phyloP scores from a whole-genome alignment of 2,329 filamentous ascomycete genomes.

The Zymoseptoria brevis region DNA sequence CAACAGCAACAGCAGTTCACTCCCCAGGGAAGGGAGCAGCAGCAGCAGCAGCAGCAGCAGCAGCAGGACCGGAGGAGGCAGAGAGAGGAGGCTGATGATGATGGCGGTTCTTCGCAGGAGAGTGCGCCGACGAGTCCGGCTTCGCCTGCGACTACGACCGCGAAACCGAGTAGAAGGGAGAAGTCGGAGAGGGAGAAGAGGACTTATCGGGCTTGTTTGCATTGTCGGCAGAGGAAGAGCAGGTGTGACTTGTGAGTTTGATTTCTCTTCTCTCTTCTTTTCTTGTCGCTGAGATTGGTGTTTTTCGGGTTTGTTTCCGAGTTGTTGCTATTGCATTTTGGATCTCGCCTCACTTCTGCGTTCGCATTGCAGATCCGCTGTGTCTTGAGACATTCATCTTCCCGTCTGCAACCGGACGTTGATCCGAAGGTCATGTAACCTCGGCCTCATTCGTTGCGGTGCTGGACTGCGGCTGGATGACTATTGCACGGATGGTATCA shows the following conservation, averaged over 20 bases:
- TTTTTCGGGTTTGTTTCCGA: background rate
- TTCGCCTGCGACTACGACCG: background rate
- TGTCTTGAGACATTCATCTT: background rate
- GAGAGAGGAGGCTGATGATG: background rate
- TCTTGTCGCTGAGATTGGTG: background rate
- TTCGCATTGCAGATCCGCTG: too few species aligned
- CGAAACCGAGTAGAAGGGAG: background rate
- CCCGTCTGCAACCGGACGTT: conserved; percentile 2
- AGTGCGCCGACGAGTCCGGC: background rate
- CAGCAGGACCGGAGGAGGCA: background rate
- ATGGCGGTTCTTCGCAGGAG: background rate
- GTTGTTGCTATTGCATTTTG: background rate
- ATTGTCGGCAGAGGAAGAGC: conserved; percentile 29
- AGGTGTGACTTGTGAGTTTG: conserved; percentile 27
- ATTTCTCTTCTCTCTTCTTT: background rate
- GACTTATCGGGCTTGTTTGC: conserved; percentile 28
- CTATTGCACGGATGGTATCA: background rate
- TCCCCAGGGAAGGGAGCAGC: too few species aligned
- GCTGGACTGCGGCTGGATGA: background rate
- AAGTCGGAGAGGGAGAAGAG: conserved; percentile 27
- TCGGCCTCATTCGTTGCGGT: conserved; percentile 1
- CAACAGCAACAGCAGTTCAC: too few species aligned
- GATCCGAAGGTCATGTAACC: background rate
- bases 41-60: too few species aligned
- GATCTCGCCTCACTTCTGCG: background rate